phyloP scores from a whole-genome alignment of 352 stramenopile genomes.

The Phytopythium oedochilum region DNA sequence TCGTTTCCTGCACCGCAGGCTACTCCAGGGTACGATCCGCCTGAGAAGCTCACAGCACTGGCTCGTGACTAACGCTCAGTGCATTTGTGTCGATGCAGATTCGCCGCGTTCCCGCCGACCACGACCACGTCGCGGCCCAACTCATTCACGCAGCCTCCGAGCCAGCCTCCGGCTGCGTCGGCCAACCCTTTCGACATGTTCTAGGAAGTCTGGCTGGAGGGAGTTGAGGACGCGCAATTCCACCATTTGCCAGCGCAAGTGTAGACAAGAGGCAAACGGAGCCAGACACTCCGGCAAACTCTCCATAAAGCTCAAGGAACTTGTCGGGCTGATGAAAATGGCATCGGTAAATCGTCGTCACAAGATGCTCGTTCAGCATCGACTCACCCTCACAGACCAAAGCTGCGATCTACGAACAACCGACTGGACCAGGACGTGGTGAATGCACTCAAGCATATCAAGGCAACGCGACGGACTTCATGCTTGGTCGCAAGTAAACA shows the following conservation, averaged over 20 bases:
- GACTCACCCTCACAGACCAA: too few relatives aligned
- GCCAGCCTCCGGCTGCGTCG: constrained; percentile 23
- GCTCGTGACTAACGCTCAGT: too few relatives aligned
- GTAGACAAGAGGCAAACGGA: background rate
- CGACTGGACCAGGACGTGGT: background rate
- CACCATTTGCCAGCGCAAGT: background rate
- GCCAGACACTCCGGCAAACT: too few relatives aligned
- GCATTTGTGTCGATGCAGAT: constrained; percentile 29
- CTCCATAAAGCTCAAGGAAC: too few relatives aligned
- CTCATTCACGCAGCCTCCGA: constrained; percentile 28
- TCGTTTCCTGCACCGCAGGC: constrained; percentile 14
- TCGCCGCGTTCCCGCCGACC: constrained; percentile 37
- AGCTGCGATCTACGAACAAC: background rate
- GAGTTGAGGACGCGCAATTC: too few relatives aligned
- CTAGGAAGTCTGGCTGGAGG: constrained; percentile 25
- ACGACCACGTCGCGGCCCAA: constrained; percentile 2
- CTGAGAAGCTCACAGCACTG: background rate
- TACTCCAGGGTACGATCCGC: background rate
- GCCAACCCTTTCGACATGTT: constrained; percentile 86
- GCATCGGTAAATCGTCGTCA: too few relatives aligned
- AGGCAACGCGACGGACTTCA: constrained; percentile 30
- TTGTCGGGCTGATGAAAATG: too few relatives aligned
- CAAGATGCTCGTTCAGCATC: too few relatives aligned
- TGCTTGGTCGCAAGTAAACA: constrained; percentile 22
- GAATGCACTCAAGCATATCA: constrained; percentile 2